Percentiles rank a stretch among this genome's conserved stretches.
Conservation (phyloP, 768 basidiomycete genomes). For the Tricholoma bakamatsutake region DNA sequence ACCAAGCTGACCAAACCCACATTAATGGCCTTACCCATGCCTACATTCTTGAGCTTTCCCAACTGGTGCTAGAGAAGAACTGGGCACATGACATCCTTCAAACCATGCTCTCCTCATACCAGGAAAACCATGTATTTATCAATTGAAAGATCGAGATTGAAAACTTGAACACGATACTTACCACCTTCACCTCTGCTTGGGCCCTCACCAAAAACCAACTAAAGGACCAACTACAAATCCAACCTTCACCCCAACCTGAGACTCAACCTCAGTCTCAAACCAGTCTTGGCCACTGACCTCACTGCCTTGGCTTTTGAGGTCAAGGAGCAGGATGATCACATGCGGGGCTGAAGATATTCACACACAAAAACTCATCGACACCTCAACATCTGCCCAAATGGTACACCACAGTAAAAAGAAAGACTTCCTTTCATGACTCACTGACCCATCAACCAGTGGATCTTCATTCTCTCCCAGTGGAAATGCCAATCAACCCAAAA, state of each 20-base stretch:
- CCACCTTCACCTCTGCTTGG: background rate
- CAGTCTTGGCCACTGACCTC: background rate
- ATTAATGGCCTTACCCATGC: too few relatives aligned
- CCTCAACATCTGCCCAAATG: background rate
- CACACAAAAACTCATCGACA: background rate
- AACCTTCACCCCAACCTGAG: constrained; percentile 2
- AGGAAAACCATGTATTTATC: constrained; percentile 4
- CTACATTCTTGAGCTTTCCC: too few relatives aligned
- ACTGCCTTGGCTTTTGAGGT: background rate
- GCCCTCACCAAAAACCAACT: constrained; percentile 2
- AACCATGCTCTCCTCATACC: background rate
- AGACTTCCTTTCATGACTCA: background rate
- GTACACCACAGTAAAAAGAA: background rate
- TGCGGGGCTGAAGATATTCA: background rate
- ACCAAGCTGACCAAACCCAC: too few relatives aligned
- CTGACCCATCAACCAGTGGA: background rate
- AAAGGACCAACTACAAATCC: constrained; percentile 8
- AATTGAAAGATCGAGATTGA: constrained; percentile 15
- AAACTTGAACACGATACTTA: constrained; percentile 10
- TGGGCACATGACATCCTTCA: background rate
- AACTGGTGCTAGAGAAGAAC: too few relatives aligned
- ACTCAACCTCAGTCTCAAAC: background rate
- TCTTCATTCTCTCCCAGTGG: background rate
- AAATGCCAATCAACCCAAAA: too few relatives aligned
- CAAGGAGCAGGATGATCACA: background rate